Conservation (phyloP, 352 stramenopile species). For the Phytophthora tentaculata region DNA sequence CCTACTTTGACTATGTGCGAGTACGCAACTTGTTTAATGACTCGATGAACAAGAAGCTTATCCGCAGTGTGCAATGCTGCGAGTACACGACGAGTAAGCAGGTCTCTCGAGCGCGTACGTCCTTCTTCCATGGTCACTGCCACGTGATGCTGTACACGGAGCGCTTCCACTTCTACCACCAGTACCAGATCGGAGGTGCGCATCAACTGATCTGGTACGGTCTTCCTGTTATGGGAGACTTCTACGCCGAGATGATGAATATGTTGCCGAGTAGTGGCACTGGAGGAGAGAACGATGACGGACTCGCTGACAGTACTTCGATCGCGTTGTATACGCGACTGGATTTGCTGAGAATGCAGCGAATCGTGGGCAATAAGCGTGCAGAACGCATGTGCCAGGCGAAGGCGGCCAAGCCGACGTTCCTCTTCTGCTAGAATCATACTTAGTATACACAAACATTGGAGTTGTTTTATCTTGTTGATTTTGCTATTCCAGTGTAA, state of each 20-base stretch:
- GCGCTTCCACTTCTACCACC: conserved; percentile 88
- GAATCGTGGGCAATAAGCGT: conserved; percentile 74
- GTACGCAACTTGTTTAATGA: conserved; percentile 87
- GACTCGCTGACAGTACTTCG: conserved; percentile 38
- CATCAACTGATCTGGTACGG: conserved; percentile 85
- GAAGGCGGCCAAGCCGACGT: conserved; percentile 70
- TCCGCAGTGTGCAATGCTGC: conserved; percentile 70
- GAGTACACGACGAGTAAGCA: conserved; percentile 78
- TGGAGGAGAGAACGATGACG: conserved; percentile 27
- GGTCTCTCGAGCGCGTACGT: conserved; percentile 69
- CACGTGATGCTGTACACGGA: conserved; percentile 86
- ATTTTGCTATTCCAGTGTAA: no score
- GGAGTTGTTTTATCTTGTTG: not conserved
- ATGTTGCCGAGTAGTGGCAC: conserved; percentile 49
- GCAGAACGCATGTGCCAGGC: conserved; percentile 74
- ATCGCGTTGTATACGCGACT: conserved; percentile 70
- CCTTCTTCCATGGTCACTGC: conserved; percentile 79
- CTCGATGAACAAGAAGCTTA: conserved; percentile 75
- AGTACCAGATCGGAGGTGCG: conserved; percentile 82
- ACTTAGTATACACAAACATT: not conserved
- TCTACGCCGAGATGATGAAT: conserved; percentile 86
- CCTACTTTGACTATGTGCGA: conserved; percentile 88
- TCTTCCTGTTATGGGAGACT: conserved; percentile 64
- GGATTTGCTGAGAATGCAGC: conserved; percentile 71
- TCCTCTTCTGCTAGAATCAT: conserved; percentile 67